Evolutionary conservation across 192 early-diverging fungal species (phyloP).

Genomic region (Coemansia sp.): DNA sequence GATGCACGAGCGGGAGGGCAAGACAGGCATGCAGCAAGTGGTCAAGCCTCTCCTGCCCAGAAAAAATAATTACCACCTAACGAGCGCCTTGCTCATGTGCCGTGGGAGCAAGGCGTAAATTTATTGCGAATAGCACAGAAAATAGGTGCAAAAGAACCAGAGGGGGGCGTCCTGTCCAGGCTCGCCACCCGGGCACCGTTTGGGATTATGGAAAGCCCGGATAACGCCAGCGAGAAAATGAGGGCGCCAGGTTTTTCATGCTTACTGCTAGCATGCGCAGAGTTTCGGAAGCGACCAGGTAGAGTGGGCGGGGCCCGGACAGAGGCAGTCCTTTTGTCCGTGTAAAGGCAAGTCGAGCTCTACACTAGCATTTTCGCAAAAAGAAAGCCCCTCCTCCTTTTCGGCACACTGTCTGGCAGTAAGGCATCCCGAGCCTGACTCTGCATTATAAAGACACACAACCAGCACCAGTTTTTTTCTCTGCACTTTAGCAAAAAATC

Average conservation of each 20-base stretch:
- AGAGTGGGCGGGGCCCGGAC: conserved; percentile 2
- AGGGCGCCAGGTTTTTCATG: no score
- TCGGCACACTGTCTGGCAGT: not conserved
- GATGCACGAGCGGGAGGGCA: not conserved
- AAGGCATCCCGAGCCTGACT: conserved; percentile 1
- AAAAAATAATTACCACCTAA: not conserved
- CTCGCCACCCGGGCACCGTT: not conserved
- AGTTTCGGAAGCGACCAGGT: not conserved
- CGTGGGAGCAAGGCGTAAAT: conserved; percentile 15
- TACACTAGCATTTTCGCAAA: not conserved
- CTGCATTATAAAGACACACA: not conserved
- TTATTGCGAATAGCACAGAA: conserved; percentile 1
- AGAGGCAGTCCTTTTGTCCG: not conserved
- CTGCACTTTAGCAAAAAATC: not conserved
- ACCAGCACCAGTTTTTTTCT: not conserved
- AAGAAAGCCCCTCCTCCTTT: not conserved
- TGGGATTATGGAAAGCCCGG: not conserved
- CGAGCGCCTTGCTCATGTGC: conserved; percentile 10
- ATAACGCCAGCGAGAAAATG: not conserved
- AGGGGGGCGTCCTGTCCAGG: not conserved
- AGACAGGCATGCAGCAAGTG: not conserved
- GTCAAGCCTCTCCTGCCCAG: not conserved
- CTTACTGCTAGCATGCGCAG: not conserved
- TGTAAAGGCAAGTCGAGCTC: not conserved
- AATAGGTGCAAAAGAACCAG: not conserved